phyloP scores from a whole-genome alignment of 78 protist genomes.

The Paulinella micropora region DNA sequence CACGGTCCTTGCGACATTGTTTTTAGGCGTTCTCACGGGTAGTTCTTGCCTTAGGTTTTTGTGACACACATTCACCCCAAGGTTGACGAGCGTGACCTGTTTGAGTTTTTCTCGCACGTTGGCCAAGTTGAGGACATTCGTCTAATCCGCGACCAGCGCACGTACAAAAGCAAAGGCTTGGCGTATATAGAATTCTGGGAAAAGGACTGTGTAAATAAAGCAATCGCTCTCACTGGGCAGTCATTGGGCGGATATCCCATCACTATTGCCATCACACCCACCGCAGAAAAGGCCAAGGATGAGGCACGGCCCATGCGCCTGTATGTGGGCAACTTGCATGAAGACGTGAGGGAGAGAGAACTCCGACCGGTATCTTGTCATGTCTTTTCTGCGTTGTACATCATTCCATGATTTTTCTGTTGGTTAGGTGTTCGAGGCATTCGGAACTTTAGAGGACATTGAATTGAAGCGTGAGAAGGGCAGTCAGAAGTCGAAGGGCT shows the following conservation, averaged over 20 bases:
- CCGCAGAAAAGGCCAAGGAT: not conserved
- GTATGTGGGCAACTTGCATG: not conserved
- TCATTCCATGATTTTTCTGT: too few species aligned
- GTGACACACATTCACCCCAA: conserved; percentile 10
- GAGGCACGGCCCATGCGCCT: not conserved
- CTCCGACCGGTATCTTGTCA: conserved; percentile 14
- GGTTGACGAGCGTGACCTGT: conserved; percentile 16
- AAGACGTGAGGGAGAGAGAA: conserved; percentile 1
- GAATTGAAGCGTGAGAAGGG: not conserved
- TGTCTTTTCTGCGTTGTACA: too few species aligned
- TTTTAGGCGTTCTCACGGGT: too few species aligned
- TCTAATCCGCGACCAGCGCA: conserved; percentile 9
- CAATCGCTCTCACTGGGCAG: conserved; percentile 12
- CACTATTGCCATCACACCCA: not conserved
- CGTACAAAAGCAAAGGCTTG: conserved; percentile 10
- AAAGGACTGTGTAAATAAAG: not conserved
- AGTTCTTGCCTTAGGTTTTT: too few species aligned
- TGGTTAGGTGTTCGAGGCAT: not conserved
- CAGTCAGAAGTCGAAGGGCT: not conserved
- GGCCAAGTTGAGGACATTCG: not conserved
- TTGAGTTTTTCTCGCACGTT: conserved; percentile 4
- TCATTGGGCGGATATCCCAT: conserved; percentile 8
- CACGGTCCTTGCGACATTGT: not conserved
- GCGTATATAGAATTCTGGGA: not conserved
- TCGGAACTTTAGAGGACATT: not conserved